Evolutionary conservation across 495 filamentous ascomycete genomes (phyloP), one percentile per base, ranked within the genome.

Genomic region (Emericellopsis terricola): DNA sequence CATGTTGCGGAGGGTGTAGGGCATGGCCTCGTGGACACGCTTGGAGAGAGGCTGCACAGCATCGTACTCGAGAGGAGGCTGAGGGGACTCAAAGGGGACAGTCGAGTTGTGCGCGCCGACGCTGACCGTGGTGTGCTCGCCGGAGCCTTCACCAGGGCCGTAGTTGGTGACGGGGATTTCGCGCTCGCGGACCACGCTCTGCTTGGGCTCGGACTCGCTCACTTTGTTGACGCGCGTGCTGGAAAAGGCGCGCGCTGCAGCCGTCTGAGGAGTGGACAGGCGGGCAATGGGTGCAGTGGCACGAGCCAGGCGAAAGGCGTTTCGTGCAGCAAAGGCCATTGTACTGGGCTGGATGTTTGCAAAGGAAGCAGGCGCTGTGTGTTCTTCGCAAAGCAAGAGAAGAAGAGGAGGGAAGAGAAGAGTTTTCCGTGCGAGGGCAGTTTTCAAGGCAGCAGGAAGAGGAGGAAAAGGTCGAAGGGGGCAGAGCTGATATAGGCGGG

Each of bases 91-190:
- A 30, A 39, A 45, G 28, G 46, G 42, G 19, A 45, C 46, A 31
- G 59, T 56, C 38, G 60, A 62, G 43, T 81, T 68, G 44, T 83
- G 66, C 8, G 84, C 57, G 39, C 83, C 78, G 63, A 84, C 93
- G 34, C 69, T 78, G 59, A 87, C 75, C 37, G 68, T 66, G 28
- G 80, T 68, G 13, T 69, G 53, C 11, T 59, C 67, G 34, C 58
- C 57, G 15, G 43, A 34, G 15, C 59, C 59, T 40, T 55, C 59
- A 33, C 50, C 60, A 5, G 54, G 48, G 19, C 44, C 53, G 48
- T 65, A 65, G 20, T 62, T 52, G 10, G 61, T 56, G 18, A 65
- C 61, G 23, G 61, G 61, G 8, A 65, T 47, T 41, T 64, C 61
- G 17, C 55, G 62, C 50, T 65, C 61, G 45, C 55, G 55, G 39